Evolutionary conservation across 1,284 basidiomycete species (phyloP), one percentile per base, ranked within the genome.

Genomic region (Cronartium ribicola): DNA sequence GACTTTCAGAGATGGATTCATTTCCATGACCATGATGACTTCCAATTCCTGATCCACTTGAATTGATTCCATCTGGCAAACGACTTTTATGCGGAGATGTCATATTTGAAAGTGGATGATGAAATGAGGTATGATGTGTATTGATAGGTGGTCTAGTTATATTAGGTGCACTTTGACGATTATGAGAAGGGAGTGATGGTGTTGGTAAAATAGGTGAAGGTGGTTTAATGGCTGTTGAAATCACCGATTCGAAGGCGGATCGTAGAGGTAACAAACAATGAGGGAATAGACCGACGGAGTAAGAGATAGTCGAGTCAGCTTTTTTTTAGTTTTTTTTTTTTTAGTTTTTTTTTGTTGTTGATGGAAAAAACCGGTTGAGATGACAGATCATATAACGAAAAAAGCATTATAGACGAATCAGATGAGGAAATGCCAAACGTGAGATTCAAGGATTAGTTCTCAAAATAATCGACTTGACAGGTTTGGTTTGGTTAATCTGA

Each of bases 291-390:
- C 51, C 69, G 62, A 65, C 62, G 61, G 64, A 62, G 59, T 44
- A 65, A 72, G 61, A 64, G 63, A 72, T 48, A 39, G 62, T 62
- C 69, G 69, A 65, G 69, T 72, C 48, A 72, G 69, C 69, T 72
- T 64, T 20, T 13, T n/a, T n/a, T n/a, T n/a, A n/a, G n/a, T n/a
- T n/a, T n/a, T n/a, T n/a, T n/a, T n/a, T n/a, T n/a, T n/a, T n/a
- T n/a, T n/a, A n/a, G n/a, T n/a, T n/a, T n/a, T n/a, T n/a, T 11
- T 48, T 48, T 48, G n/a, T n/a, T 48, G 46, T 46, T 4, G n/a
- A 69, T 44, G 13, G 57, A 61, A 36, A 40, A 3, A 37, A 36
- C 29, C n/a, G 22, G 14, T 6, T 22, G 22, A n/a, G 14, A 11
- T 8, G n/a, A n/a, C n/a, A n/a, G n/a, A n/a, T n/a, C n/a, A n/a